These are phyloP conservation scores for Neodidymelliopsis sp. DNA, from an alignment of 2,329 filamentous ascomycete species.

Conservation along the genomic window DNA sequence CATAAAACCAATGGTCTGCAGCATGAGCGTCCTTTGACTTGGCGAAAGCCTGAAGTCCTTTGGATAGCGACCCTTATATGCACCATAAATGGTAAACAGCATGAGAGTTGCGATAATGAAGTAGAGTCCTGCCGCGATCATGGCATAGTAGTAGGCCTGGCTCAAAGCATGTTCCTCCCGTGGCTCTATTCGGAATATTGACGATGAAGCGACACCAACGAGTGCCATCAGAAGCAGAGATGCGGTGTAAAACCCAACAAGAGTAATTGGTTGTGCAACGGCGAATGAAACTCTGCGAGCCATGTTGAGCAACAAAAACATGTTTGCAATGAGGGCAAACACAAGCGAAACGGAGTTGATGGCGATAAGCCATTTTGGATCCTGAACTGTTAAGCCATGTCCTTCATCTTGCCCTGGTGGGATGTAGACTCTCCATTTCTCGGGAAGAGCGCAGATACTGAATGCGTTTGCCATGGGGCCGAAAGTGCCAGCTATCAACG, in stretches of 20 bases:
- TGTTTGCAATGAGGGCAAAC: conserved; percentile 62
- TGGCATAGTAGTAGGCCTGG: conserved; percentile 67
- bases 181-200: conserved; percentile 54
- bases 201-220: conserved; percentile 56
- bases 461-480: conserved; percentile 64
- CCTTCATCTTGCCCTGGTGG: conserved; percentile 55
- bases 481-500: conserved; percentile 63
- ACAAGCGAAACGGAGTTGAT: conserved; percentile 64
- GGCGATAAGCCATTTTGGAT: conserved; percentile 63
- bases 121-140: conserved; percentile 65
- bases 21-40: conserved; percentile 64
- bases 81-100: conserved; percentile 64
- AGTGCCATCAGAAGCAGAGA: conserved; percentile 63
- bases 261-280: conserved; percentile 66
- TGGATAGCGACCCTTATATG: conserved; percentile 61
- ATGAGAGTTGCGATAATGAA: conserved; percentile 63
- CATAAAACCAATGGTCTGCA: conserved; percentile 60
- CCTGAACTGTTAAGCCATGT: conserved; percentile 56
- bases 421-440: conserved; percentile 63
- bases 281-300: conserved; percentile 62
- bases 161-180: conserved; percentile 57
- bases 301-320: conserved; percentile 66
- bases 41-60: conserved; percentile 64
- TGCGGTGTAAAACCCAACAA: conserved; percentile 65
- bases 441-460: conserved; percentile 62